A percentile compares a stretch with the other conserved stretches of the same genome.
These are phyloP conservation scores for Thecaphora thlaspeos DNA, from an alignment of 1,284 basidiomycete species.

Conservation along the genomic window DNA sequence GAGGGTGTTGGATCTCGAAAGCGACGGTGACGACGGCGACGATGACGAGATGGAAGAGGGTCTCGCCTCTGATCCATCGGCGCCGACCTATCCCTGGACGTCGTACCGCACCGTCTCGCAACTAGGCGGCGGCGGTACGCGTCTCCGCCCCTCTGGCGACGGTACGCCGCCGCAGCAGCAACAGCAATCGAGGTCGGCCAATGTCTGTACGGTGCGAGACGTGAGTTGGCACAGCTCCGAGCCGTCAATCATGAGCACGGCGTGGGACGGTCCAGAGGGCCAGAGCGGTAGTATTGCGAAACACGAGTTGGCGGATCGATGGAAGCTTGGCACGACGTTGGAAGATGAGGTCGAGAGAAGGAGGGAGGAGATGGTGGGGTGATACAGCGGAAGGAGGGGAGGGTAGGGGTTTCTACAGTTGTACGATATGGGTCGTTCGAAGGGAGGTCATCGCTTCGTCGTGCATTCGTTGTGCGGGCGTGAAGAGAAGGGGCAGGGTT, in stretches of 20 bases:
- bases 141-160: too few relatives aligned
- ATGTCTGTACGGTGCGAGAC: slow-evolving; percentile 69
- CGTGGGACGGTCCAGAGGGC: slow-evolving; percentile 68
- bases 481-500: too few relatives aligned
- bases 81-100: not conserved
- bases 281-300: slow-evolving; percentile 43
- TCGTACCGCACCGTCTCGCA: not conserved
- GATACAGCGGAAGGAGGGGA: too few relatives aligned
- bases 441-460: too few relatives aligned
- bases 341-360: slow-evolving; percentile 23
- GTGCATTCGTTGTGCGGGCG: too few relatives aligned
- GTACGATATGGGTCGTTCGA: too few relatives aligned
- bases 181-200: too few relatives aligned
- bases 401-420: too few relatives aligned
- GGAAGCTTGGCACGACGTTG: slow-evolving; percentile 34
- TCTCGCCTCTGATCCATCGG: not conserved
- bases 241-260: slow-evolving; percentile 85
- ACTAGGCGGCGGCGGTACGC: too few relatives aligned
- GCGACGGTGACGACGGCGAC: not conserved
- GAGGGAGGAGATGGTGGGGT: slow-evolving; percentile 26
- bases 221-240: slow-evolving; percentile 88
- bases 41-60: slow-evolving; percentile 3
- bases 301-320: slow-evolving; percentile 30
- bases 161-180: too few relatives aligned
- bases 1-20: slow-evolving; percentile 50